phyloP scores from a whole-genome alignment of 1,139 yeast genomes.

The Saccharomyces hybrid region DNA sequence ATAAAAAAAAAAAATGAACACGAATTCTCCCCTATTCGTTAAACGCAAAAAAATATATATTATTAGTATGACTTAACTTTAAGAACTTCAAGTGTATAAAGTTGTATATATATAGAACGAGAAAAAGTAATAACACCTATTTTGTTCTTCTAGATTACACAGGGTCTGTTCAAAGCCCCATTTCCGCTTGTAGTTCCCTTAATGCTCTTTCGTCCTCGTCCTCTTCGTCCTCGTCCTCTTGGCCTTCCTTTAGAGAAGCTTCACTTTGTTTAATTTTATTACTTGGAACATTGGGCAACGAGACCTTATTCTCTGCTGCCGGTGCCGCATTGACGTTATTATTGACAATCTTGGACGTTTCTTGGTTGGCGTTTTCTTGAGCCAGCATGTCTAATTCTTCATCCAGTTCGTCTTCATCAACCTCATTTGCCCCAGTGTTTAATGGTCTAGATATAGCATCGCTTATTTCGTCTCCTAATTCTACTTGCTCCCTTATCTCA shows the following conservation, averaged over 20 bases:
- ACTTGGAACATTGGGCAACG: conserved; percentile 38
- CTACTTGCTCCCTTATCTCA: conserved; percentile 93
- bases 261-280: conserved; percentile 14
- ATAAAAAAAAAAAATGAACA: neutral
- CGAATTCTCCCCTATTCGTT: neutral
- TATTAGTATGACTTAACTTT: conserved; percentile 2
- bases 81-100: neutral
- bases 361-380: conserved; percentile 64
- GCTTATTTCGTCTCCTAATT: conserved; percentile 86
- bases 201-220: conserved; percentile 90
- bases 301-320: conserved; percentile 18
- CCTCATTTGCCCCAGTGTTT: conserved; percentile 66
- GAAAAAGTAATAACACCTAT: neutral
- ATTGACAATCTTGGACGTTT: conserved; percentile 11
- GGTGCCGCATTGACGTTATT: conserved; percentile 15
- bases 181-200: conserved; percentile 83
- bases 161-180: conserved; percentile 59
- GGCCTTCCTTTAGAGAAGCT: conserved; percentile 5
- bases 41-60: conserved; percentile 4
- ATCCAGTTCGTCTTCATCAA: conserved; percentile 76
- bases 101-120: neutral
- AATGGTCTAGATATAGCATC: conserved; percentile 93
- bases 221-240: conserved; percentile 47
- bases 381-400: conserved; percentile 87
- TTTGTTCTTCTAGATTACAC: neutral